A percentile compares a stretch with the other conserved stretches of the same genome.
Evolutionary conservation across 2,329 filamentous ascomycete species (phyloP).

Genomic region (Pseudogymnoascus sp.): DNA sequence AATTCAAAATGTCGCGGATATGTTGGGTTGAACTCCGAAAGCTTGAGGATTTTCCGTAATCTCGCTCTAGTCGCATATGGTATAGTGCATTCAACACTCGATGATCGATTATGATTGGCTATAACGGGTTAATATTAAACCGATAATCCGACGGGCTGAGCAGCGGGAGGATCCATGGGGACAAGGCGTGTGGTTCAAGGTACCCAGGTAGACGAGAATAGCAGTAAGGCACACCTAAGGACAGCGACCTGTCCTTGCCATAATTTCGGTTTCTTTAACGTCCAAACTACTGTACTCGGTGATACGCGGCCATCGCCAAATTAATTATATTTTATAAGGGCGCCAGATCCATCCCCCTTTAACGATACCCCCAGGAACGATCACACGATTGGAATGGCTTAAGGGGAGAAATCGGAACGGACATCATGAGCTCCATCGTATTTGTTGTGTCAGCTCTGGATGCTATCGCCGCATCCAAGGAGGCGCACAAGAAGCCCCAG

Average conservation of each 20-base stretch:
- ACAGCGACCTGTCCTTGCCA: constrained; percentile 6
- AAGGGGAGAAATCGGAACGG: constrained; percentile 25
- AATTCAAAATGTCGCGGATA: constrained; percentile 7
- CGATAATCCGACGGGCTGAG: not conserved
- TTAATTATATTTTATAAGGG: constrained; percentile 9
- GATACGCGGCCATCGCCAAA: constrained; percentile 6
- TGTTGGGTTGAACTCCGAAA: constrained; percentile 8
- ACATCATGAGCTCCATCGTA: constrained; percentile 83
- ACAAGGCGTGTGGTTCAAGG: not conserved
- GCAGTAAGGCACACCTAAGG: not conserved
- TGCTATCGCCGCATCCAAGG: constrained; percentile 82
- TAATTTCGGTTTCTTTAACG: not conserved
- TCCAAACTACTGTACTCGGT: not conserved
- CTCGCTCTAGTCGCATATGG: not conserved
- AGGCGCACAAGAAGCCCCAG: constrained; percentile 79
- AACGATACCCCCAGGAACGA: constrained; percentile 21
- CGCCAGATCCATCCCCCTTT: constrained; percentile 3
- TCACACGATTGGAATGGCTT: constrained; percentile 37
- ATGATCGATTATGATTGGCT: not conserved
- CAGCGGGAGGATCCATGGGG: not conserved
- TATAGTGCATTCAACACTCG: constrained; percentile 3
- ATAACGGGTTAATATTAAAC: not conserved
- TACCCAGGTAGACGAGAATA: constrained; percentile 5
- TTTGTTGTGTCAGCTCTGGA: constrained; percentile 93
- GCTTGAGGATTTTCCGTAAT: constrained; percentile 7